phyloP scores from a whole-genome alignment of 768 basidiomycete genomes.

The Tremella fuciformis region DNA sequence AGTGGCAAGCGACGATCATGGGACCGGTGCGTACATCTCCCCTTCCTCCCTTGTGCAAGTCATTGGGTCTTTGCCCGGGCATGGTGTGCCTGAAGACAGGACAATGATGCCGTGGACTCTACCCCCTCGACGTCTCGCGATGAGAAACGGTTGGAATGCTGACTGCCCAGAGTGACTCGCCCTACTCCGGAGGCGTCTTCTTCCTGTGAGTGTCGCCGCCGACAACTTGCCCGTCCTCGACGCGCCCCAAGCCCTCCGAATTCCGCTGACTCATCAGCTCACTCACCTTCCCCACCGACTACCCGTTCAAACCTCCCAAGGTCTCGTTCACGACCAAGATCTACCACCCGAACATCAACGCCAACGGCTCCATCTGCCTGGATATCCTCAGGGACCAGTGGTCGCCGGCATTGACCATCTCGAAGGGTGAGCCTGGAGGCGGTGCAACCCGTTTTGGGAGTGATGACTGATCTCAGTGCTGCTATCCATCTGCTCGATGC shows the following conservation, averaged over 20 bases:
- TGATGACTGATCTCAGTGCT: constrained; percentile 61
- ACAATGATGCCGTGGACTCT: constrained; percentile 2
- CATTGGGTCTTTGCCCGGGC: neutral
- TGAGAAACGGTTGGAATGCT: constrained; percentile 8
- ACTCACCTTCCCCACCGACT: constrained; percentile 70
- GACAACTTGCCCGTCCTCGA: constrained; percentile 1
- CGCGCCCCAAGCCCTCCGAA: no score
- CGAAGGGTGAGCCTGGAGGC: constrained; percentile 67
- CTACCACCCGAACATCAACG: constrained; percentile 99
- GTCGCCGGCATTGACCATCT: constrained; percentile 97
- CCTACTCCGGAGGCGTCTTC: constrained; percentile 98
- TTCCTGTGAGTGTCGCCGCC: constrained; percentile 58
- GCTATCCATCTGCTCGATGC: constrained; percentile 97
- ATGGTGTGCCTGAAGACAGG: no score
- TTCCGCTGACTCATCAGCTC: constrained; percentile 28
- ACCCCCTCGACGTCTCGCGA: neutral
- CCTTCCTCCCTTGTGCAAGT: no score
- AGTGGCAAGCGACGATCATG: constrained; percentile 99
- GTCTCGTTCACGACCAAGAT: constrained; percentile 99
- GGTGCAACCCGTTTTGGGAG: neutral
- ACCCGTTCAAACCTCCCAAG: constrained; percentile 99
- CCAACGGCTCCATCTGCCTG: constrained; percentile 97
- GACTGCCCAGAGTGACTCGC: constrained; percentile 78
- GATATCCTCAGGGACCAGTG: constrained; percentile 99
- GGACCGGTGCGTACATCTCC: constrained; percentile 72